These are phyloP conservation scores for Phialophora tarda DNA, from an alignment of 2,329 filamentous ascomycete species.

Conservation along the genomic window DNA sequence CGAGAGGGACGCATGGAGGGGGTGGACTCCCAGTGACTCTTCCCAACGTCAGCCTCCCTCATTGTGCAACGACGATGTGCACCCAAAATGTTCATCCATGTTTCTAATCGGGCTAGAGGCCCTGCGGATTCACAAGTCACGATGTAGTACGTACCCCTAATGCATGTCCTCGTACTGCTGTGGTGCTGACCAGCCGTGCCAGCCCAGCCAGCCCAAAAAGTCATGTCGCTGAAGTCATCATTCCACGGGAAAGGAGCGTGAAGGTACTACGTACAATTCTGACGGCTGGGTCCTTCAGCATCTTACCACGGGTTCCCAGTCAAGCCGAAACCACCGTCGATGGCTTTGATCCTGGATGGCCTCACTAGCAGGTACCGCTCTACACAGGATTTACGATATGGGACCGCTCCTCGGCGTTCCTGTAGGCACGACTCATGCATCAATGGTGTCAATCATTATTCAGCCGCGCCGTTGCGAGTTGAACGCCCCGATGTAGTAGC, in stretches of 20 bases:
- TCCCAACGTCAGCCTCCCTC: conserved; percentile 11
- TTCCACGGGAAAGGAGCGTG: neutral
- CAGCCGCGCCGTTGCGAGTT: neutral
- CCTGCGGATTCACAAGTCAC: conserved; percentile 5
- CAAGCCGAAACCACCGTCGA: neutral
- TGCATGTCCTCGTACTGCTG: conserved; percentile 11
- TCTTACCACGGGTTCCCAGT: neutral
- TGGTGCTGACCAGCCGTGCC: conserved; percentile 12
- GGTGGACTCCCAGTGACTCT: neutral
- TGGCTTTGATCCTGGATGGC: neutral
- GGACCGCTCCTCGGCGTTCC: neutral
- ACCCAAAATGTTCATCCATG: conserved; percentile 3
- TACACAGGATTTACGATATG: neutral
- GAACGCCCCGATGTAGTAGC: neutral
- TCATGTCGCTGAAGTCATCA: conserved; percentile 14
- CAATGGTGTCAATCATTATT: neutral
- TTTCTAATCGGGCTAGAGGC: conserved; percentile 13
- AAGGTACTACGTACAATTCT: neutral
- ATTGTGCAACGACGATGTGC: conserved; percentile 11
- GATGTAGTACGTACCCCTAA: neutral
- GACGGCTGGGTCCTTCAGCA: neutral
- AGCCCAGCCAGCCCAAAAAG: neutral
- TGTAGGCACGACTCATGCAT: neutral
- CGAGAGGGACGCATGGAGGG: neutral
- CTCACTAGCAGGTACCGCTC: neutral